Base-by-base conservation (phyloP, 106 monocot species). In the Posidonia australis region DNA sequence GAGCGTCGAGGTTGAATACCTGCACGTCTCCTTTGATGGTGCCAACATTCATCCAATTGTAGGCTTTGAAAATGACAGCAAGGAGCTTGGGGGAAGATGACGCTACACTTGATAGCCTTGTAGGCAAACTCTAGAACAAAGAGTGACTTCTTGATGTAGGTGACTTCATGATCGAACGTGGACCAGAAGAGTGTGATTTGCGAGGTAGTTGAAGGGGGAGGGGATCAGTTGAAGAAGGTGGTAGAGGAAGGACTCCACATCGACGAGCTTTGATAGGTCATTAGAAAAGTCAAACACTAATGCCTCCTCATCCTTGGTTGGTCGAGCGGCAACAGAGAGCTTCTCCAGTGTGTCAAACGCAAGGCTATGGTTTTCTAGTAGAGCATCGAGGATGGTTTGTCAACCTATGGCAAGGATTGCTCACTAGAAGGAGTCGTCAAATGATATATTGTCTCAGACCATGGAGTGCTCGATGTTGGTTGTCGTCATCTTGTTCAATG, bases 21-120 rank as follows among this genome's bases (percentile, higher is more conserved):
- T 82, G 81, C 5, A 89, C 93, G 51, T 89, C 80, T 13, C 93
- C 93, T 13, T 89, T 47, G 11, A 81, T 72, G 0, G 89, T 93
- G n/a, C 93, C 93, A 20, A 81, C 86, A 51, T 93, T 93, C 86
- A 93, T 89, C 19, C 86, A 61, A 65, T 93, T 93, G 0, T 89
- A 89, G 10, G 93, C 89, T 58, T 89, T 89, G 27, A 93, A 73
- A 22, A 89, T 79, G 3, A 89, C 83, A 63, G 89, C 93, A 1
- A 93, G 58, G 13, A 89, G 73, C 69, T 89, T 93, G 41, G 81
- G n/a, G 64, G 89, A 93, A 89, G 26, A 86, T 77, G 10, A 68
- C 73, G 29, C 76, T 75, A 13, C 64, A 64, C 48, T 70, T 76
- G 42, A 93, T 72, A 73, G 86, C 93, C 54, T 62, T 65, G 86